Conservation (phyloP, 257 asterid species). For the Striga asiatica region DNA sequence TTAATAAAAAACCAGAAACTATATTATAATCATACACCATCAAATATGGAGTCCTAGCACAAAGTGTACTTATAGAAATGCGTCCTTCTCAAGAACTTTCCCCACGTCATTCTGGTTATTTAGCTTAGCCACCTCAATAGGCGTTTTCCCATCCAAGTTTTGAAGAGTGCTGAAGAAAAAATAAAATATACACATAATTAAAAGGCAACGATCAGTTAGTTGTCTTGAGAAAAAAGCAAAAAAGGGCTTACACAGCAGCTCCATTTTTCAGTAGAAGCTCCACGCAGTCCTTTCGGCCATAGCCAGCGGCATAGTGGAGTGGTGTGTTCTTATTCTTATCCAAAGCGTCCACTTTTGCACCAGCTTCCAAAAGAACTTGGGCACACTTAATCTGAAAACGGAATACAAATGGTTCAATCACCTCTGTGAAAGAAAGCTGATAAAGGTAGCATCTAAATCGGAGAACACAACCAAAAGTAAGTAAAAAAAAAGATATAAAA, state of each 20-base stretch:
- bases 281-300: conserved; percentile 83
- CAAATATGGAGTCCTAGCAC: neutral
- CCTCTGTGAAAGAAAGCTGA: conserved; percentile 4
- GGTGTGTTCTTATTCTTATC: conserved; percentile 94
- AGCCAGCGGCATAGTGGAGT: conserved; percentile 97
- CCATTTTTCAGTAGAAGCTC: conserved; percentile 75
- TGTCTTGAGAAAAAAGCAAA: neutral
- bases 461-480: too few relatives aligned
- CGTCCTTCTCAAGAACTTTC: conserved; percentile 81
- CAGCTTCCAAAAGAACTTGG: conserved; percentile 76
- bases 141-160: conserved; percentile 89
- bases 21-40: neutral
- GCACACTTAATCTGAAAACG: conserved; percentile 63
- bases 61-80: conserved; percentile 40
- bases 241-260: conserved; percentile 73
- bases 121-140: conserved; percentile 84
- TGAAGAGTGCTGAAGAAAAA: conserved; percentile 64
- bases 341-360: conserved; percentile 78
- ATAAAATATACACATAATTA: too few relatives aligned
- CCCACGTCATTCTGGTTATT: conserved; percentile 71
- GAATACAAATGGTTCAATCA: neutral
- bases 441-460: conserved; percentile 16
- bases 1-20: neutral
- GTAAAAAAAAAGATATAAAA: too few relatives aligned
- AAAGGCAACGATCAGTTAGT: too few relatives aligned